Evolutionary conservation across 495 filamentous ascomycete species (phyloP), one percentile per base, ranked within the genome.

Genomic region (Amorphotheca resinae): DNA sequence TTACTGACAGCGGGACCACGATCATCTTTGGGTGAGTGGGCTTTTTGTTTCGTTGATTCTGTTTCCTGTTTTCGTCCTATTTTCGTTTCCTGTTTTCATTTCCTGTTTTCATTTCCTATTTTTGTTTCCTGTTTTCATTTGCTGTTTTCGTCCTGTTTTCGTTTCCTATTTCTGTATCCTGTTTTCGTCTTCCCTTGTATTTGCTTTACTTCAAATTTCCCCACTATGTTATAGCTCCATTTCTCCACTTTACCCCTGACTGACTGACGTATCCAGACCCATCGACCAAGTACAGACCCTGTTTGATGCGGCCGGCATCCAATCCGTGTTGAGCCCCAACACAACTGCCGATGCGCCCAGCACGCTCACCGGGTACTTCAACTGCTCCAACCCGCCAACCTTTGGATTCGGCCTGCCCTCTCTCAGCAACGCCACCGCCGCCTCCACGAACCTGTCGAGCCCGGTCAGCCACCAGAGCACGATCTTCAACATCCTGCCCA

Each of bases 391-490:
- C 6, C 36, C 44, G 2, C 44, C 44, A 18, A 23, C 3, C 14
- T 14, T 46, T 9, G 44, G 44, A 7, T 46, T 46, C 38, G 28
- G 36, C 5, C 23, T 46, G 17, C 44, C 44, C 6, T 46, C 36
- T 12, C 9, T 35, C 26, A n/a, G 11, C 2, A 41, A 46, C 17
- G 25, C 26, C 9, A 14, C 36, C 9, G 12, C 6, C 3, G 44
- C 36, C 8, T 15, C 0, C 1, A 20, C 31, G 0, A 18, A 26
- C n/a, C 9, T 2, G 8, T 40, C 6, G 9, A 41, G 30, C 11
- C 2, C 30, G 1, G 30, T 46, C 20, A 46, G 44, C 25, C 26
- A 41, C 14, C 2, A 7, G 11, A 41, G 44, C 17, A 41, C 26
- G n/a, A 33, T 46, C 18, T 46, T 46, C 26, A 41, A 46, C 15